Evolutionary conservation across 805 yeast species (phyloP).

Genomic region (Kluyveromyces dobzhanskii): DNA sequence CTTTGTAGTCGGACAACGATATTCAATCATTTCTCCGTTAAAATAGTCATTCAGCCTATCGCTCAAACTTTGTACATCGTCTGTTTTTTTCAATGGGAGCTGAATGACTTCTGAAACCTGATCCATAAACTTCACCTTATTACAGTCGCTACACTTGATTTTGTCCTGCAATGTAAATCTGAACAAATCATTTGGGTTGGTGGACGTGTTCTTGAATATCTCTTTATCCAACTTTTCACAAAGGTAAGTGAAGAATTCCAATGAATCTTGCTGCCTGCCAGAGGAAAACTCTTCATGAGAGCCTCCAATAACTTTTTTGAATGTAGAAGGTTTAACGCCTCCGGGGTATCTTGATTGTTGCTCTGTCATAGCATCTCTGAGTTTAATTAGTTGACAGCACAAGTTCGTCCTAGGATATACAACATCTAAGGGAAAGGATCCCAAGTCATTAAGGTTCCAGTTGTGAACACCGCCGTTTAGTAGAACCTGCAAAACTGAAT

Average conservation of each 20-base stretch:
- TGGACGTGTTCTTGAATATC: slow-evolving; percentile 24
- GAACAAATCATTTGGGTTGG: slow-evolving; percentile 46
- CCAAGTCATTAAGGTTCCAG: slow-evolving; percentile 32
- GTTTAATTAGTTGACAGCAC: slow-evolving; percentile 65
- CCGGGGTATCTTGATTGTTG: slow-evolving; percentile 48
- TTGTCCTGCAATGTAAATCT: slow-evolving; percentile 61
- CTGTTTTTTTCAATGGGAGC: slow-evolving; percentile 43
- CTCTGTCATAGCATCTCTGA: slow-evolving; percentile 63
- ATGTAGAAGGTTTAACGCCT: slow-evolving; percentile 70
- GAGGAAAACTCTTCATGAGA: slow-evolving; percentile 78
- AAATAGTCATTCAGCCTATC: slow-evolving; percentile 47
- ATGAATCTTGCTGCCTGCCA: slow-evolving; percentile 90
- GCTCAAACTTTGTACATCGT: slow-evolving; percentile 31
- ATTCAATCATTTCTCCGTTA: slow-evolving; percentile 50
- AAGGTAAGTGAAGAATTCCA: slow-evolving; percentile 72
- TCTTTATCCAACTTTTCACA: slow-evolving; percentile 51
- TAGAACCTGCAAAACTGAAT: slow-evolving; percentile 70
- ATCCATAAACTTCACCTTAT: slow-evolving; percentile 46
- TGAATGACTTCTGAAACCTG: slow-evolving; percentile 54
- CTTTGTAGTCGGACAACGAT: slow-evolving; percentile 51
- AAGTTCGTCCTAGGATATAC: slow-evolving; percentile 56
- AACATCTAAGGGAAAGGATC: slow-evolving; percentile 33
- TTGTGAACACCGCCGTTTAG: slow-evolving; percentile 34
- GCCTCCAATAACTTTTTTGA: slow-evolving; percentile 70
- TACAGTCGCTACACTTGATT: slow-evolving; percentile 45